These are phyloP conservation scores for Sporobolus alterniflorus DNA, from an alignment of 202 grass and related monocot genomes.

Conservation along the genomic window DNA sequence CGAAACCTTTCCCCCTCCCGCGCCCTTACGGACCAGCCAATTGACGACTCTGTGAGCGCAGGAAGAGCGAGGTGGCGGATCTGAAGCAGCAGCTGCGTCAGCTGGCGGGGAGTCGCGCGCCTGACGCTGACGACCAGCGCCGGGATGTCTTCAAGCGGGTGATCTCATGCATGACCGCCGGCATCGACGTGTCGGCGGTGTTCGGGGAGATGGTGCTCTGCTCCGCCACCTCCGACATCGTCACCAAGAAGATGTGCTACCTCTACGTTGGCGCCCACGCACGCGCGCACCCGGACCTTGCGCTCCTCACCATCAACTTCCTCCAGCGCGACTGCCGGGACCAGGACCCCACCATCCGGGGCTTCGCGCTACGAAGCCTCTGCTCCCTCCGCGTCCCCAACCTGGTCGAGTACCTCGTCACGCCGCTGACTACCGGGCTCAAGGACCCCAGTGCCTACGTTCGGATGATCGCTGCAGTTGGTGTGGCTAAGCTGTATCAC, in stretches of 20 bases:
- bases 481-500: slow-evolving; percentile 89
- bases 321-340: slow-evolving; percentile 97
- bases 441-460: slow-evolving; percentile 93
- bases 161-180: slow-evolving; percentile 99
- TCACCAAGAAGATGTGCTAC: slow-evolving; percentile 99
- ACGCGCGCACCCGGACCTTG: slow-evolving; percentile 85
- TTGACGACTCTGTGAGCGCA: slow-evolving; percentile 29
- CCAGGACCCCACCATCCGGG: slow-evolving; percentile 95
- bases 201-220: slow-evolving; percentile 99
- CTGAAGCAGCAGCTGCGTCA: slow-evolving; percentile 96
- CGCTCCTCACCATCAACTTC: slow-evolving; percentile 98
- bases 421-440: slow-evolving; percentile 76
- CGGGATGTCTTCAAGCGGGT: slow-evolving; percentile 97
- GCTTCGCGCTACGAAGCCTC: slow-evolving; percentile 93
- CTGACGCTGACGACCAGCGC: slow-evolving; percentile 79
- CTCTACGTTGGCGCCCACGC: slow-evolving; percentile 98
- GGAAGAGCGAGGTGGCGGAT: slow-evolving; percentile 98
- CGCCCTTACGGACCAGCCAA: slow-evolving; percentile 47
- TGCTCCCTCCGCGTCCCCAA: slow-evolving; percentile 96
- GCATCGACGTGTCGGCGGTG: slow-evolving; percentile 93
- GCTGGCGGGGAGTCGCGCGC: slow-evolving; percentile 83
- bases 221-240: slow-evolving; percentile 94
- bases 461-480: slow-evolving; percentile 78
- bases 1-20: slow-evolving; percentile 13
- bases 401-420: slow-evolving; percentile 92